Evolutionary conservation across 495 filamentous ascomycete genomes (phyloP), one percentile per base, ranked within the genome.

Genomic region (Podospora pseudocomata): DNA sequence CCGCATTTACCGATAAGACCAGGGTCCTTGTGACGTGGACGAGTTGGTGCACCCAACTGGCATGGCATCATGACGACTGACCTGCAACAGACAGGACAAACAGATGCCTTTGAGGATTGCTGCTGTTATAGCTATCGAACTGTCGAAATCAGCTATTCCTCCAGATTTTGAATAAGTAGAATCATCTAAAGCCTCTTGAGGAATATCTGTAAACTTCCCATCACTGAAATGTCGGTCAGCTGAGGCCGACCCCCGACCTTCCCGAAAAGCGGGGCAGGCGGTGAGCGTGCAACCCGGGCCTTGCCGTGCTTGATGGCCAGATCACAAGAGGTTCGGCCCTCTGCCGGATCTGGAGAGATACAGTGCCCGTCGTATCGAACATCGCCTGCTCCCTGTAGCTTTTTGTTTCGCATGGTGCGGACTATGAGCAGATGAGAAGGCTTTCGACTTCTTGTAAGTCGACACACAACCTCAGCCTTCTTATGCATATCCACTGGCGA

Each of bases 1-100:
- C 63, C 39, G 63, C 63, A 65, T 65, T 65, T 65, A 16, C 23
- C 53, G 63, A 65, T 56, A 65, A 65, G 44, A 23, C 63, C 19
- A 16, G 16, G 23, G 44, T 5, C 20, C 13, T 26, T 58, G 39
- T 65, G 63, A 65, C 63, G 63, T 54, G 63, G 39, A 16, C 13
- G 63, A 27, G 23, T 58, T 19, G 23, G 55, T 58, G 19, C n/a
- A 18, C 0, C 55, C 55, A 26, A 58, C n/a, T 26, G 23, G 23
- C 54, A 18, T 18, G 5, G 23, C 19, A 58, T 19, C 55, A 9
- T 20, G 23, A 20, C 6, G 55, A 11, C n/a, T 1, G 4, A 19
- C n/a, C 13, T 23, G 18, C 13, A 58, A 20, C 55, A 26, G 7
- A 2, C 16, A 20, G 5, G 13, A 20, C 55, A 7, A 19, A 58